Base-by-base conservation (phyloP, 2,329 filamentous ascomycete species). In the Fonsecaea pedrosoi region DNA sequence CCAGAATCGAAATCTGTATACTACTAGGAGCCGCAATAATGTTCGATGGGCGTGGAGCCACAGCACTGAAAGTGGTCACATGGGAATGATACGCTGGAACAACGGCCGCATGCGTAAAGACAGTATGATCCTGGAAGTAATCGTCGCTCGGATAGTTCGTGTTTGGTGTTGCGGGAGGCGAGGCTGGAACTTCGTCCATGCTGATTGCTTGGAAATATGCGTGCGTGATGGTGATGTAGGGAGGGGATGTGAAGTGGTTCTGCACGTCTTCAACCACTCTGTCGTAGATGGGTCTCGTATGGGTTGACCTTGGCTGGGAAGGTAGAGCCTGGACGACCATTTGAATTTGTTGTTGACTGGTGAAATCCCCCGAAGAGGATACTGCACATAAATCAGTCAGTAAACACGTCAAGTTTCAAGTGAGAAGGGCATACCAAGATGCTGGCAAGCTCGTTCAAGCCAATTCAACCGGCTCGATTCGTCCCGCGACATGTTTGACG, bases 161-260 rank as follows among this genome's bases (percentile, higher is more conserved):
- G 53, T 78, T 79, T 12, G 87, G 87, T 1, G 87, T 89, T 60
- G 80, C 84, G 3, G 87, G 86, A 8, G 87, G 87, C n/a, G 87
- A 89, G 35, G 83, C 85, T 7, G 87, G 87, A 3, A 89, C 80
- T 70, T 88, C 87, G 21, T 83, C 82, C 40, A 89, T 81, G 63
- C 83, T 88, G 77, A 88, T 89, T 15, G 66, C 69, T 60, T 85
- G 84, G 48, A 85, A 84, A 9, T 86, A 86, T 0, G 87, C 87
- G 73, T 89, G 87, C 62, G 86, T 87, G 58, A 89, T 84, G 66
- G 87, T 88, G 76, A 89, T 87, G 79, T 87, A 89, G 2, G 83
- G 82, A 0, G 83, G 82, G 2, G 80, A 75, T 6, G 55, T 60
- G 12, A 84, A 82, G 25, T 80, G 80, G 42, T 82, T 78, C 73